These are phyloP conservation scores for Metschnikowia lachancei DNA, from an alignment of 805 yeast genomes.

Conservation along the genomic window DNA sequence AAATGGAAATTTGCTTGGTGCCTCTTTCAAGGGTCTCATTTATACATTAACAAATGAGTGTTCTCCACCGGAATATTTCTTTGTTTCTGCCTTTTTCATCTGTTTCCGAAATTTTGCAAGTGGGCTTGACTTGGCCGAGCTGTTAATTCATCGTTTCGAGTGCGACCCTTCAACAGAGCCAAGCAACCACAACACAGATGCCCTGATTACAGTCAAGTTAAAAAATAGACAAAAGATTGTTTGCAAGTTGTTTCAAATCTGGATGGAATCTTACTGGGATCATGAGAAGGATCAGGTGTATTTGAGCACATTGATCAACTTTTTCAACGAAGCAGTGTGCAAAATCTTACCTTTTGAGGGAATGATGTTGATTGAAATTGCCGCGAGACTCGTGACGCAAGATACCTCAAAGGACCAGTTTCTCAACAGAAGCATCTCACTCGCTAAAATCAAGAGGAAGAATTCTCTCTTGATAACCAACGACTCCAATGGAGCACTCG, in stretches of 20 bases:
- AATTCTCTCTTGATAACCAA: conserved; percentile 25
- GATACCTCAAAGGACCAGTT: conserved; percentile 39
- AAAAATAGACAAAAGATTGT: conserved; percentile 66
- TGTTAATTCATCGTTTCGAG: conserved; percentile 27
- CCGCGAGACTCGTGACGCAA: conserved; percentile 56
- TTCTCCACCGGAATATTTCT: conserved; percentile 62
- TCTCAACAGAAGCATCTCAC: conserved; percentile 50
- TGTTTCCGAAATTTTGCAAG: conserved; percentile 71
- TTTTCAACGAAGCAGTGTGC: conserved; percentile 76
- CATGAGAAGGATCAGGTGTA: conserved; percentile 55
- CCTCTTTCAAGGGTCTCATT: conserved; percentile 68
- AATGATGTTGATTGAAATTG: conserved; percentile 56
- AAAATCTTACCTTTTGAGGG: conserved; percentile 62
- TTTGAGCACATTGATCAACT: conserved; percentile 69
- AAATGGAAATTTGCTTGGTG: conserved; percentile 58
- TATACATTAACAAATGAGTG: conserved; percentile 64
- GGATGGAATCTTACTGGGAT: conserved; percentile 93
- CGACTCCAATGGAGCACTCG: conserved; percentile 25
- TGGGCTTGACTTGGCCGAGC: conserved; percentile 65
- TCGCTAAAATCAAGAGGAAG: conserved; percentile 35
- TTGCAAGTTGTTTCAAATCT: conserved; percentile 65
- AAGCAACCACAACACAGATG: conserved; percentile 32
- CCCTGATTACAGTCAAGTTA: conserved; percentile 33
- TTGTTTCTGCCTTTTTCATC: conserved; percentile 70
- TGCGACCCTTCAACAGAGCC: conserved; percentile 20